These are phyloP conservation scores for Cryomyces antarcticus DNA, from an alignment of 495 filamentous ascomycete species.

Conservation along the genomic window DNA sequence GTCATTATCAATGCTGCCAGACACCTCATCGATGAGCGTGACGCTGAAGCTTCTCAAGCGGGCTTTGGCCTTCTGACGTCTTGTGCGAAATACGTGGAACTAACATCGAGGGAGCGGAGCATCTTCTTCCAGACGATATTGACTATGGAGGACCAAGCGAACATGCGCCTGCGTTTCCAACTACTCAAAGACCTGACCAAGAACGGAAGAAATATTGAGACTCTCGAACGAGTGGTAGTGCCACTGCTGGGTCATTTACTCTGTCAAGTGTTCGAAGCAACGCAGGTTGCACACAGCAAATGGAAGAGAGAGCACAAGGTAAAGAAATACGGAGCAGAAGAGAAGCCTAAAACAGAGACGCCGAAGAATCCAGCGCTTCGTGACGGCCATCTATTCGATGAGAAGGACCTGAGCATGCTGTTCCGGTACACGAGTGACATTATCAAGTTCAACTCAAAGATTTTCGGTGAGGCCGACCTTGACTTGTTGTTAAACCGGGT, in stretches of 20 bases:
- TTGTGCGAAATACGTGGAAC: slow-evolving; percentile 37
- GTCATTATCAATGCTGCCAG: slow-evolving; percentile 44
- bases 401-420: slow-evolving; percentile 35
- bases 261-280: slow-evolving; percentile 30
- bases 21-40: slow-evolving; percentile 39
- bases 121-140: slow-evolving; percentile 43
- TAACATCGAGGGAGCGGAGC: slow-evolving; percentile 41
- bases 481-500: slow-evolving; percentile 43
- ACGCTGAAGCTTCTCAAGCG: slow-evolving; percentile 28
- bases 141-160: slow-evolving; percentile 26
- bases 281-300: slow-evolving; percentile 26
- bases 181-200: slow-evolving; percentile 41
- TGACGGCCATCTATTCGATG: slow-evolving; percentile 9
- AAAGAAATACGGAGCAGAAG: slow-evolving; percentile 14
- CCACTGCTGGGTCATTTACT: slow-evolving; percentile 39
- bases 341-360: slow-evolving; percentile 35
- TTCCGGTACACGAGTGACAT: slow-evolving; percentile 60
- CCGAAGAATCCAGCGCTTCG: too few species aligned
- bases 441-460: slow-evolving; percentile 66
- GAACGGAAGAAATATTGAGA: slow-evolving; percentile 38
- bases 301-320: slow-evolving; percentile 21
- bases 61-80: slow-evolving; percentile 44
- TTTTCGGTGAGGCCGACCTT: slow-evolving; percentile 46
- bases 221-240: slow-evolving; percentile 42
- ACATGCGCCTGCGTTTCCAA: slow-evolving; percentile 42